Evolutionary conservation across 129 eudicot genomes (phyloP).

Genomic region (Scalesia atractyloides): DNA sequence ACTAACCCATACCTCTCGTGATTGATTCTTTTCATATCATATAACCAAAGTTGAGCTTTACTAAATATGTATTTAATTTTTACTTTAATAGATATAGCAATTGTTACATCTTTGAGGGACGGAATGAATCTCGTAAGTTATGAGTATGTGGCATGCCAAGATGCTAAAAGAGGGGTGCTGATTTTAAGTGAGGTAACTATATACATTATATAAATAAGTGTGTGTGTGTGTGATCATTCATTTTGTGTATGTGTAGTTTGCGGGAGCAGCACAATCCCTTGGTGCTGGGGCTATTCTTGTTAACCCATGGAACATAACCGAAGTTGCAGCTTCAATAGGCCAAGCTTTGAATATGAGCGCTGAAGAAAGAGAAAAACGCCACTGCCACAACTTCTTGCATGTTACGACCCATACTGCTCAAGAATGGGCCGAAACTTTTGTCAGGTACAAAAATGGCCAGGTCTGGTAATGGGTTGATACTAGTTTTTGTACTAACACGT

Average conservation of each 20-base stretch:
- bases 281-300: constrained; percentile 98
- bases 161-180: constrained; percentile 84
- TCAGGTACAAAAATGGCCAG: constrained; percentile 50
- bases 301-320: constrained; percentile 95
- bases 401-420: constrained; percentile 96
- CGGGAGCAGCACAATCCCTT: constrained; percentile 99
- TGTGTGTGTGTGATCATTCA: not conserved
- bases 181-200: constrained; percentile 85
- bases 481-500: not conserved
- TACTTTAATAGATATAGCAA: constrained; percentile 63
- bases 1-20: constrained; percentile 15
- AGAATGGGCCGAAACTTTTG: constrained; percentile 96
- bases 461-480: not conserved
- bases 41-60: not conserved
- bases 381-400: constrained; percentile 71
- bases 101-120: constrained; percentile 92
- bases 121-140: constrained; percentile 99
- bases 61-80: not conserved
- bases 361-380: constrained; percentile 96
- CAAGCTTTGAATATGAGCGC: constrained; percentile 85
- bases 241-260: constrained; percentile 60
- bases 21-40: not conserved
- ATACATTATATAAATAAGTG: not conserved
- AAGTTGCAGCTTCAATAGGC: constrained; percentile 89
- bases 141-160: constrained; percentile 99